These are phyloP conservation scores for Termitomyces sp. DNA, from an alignment of 768 basidiomycete genomes.

Conservation along the genomic window DNA sequence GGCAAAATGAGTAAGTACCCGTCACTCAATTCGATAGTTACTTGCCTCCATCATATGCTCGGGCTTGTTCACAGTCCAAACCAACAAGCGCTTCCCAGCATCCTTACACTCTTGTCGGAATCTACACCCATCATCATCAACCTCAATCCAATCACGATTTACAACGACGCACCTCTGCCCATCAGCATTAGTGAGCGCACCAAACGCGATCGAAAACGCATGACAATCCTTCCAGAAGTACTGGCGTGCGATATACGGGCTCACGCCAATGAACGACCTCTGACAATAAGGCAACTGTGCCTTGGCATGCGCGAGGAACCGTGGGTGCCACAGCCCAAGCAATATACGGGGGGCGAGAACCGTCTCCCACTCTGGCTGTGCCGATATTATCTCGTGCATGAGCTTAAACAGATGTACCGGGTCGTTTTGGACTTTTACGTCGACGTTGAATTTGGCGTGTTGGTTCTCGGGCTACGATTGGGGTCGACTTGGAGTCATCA, in stretches of 20 bases:
- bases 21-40: background rate
- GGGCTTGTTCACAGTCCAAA: constrained; percentile 94
- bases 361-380: constrained; percentile 70
- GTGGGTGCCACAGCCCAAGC: constrained; percentile 88
- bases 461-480: constrained; percentile 60
- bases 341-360: constrained; percentile 76
- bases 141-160: too few species aligned
- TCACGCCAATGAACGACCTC: constrained; percentile 81
- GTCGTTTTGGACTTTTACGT: constrained; percentile 92
- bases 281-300: constrained; percentile 76
- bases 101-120: constrained; percentile 79
- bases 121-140: constrained; percentile 34
- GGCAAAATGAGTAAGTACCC: background rate
- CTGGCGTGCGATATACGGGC: constrained; percentile 65
- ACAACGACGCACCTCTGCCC: constrained; percentile 67
- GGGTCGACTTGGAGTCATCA: background rate
- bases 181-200: constrained; percentile 62
- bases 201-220: constrained; percentile 84
- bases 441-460: constrained; percentile 80
- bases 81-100: constrained; percentile 82
- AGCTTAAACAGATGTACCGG: constrained; percentile 80
- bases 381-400: constrained; percentile 66
- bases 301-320: constrained; percentile 78
- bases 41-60: constrained; percentile 86
- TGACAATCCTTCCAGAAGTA: constrained; percentile 91